Base-by-base conservation (phyloP, 768 basidiomycete genomes). In the Amanita inopinata region DNA sequence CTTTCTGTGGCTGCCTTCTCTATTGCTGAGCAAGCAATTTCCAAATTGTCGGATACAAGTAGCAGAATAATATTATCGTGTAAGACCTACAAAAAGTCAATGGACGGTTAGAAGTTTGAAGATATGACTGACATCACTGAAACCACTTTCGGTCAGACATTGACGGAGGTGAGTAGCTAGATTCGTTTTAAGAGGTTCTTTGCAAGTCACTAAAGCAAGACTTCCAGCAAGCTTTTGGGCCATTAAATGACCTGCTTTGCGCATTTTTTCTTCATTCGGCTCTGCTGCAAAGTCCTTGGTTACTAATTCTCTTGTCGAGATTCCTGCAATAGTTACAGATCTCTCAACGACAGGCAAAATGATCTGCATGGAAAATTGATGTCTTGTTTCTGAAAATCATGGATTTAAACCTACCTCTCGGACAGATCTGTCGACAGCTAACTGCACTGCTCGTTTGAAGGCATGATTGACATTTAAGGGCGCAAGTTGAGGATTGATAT, bases 1-100 rank as follows among this genome's bases (percentile, higher is more conserved):
- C 90, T 79, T 53, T 98, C 93, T 86, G 96, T 96, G 0, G 96
- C 96, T 4, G 93, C 93, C 53, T 90, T 93, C 63, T 97, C 92
- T 49, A 99, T 93, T 6, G 91, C 88, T 41, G 78, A 74, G 56
- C 94, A 98, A 11, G 94, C 94, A 34, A 88, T 70, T 33, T 98
- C 93, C 38, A 96, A 70, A 53, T 99, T 98, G 52, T 97, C 93
- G 46, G 80, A 76, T 10, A 93, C 90, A 28, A 98, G 72, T 23
- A 93, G 68, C 5, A 72, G 60, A 37, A 88, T 65, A 23, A 88
- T 81, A 46, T 81, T 81, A 45, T 97, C 94, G 2, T 89, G 65
- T 9, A 37, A 5, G 20, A 93, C 74, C 57, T 46, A 19, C 17
- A 15, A 17, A 20, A 82, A 71, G 62, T 86, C 75, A 65, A 74